Evolutionary conservation across 2,329 filamentous ascomycete species (phyloP), one percentile per base, ranked within the genome.

Genomic region (Colletotrichum sp.): DNA sequence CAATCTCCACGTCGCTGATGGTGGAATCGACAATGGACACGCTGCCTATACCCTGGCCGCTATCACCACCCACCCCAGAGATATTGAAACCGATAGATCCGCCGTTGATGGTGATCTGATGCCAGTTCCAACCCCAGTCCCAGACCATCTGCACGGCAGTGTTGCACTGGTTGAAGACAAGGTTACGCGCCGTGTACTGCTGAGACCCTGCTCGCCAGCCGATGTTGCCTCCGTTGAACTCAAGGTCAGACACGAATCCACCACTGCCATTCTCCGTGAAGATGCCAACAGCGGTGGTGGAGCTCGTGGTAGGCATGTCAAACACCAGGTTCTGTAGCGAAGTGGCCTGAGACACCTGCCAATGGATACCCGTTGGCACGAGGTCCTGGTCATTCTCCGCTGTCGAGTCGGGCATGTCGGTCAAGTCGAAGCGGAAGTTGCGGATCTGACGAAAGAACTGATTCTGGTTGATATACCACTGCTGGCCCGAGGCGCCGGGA

Each of bases 41-140:
- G 18, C 66, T 68, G 6, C 73, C 76, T 6, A 69, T 66, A 2
- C 79, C 79, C 61, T 84, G 81, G 5, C 78, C 76, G 71, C 83
- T 81, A 30, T 83, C 73, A 2, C 84, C 67, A 24, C 79, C 83
- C 34, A 81, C 81, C 34, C 80, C 83, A 18, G 78, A 76, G 73
- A 84, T 84, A 32, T 79, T 76, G 3, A 73, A 79, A 55, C 8
- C 78, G 52, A 58, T 80, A 2, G 58, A 16, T 15, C 83, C 68
- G 78, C 79, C 60, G 82, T 79, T 26, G 76, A 76, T 30, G 71
- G 76, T 24, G 77, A 73, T 65, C 77, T 71, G 89, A 80, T 93
- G 92, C 83, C 93, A 89, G 34, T 88, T 90, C 88, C 90, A 93
- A 9, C 88, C 87, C 92, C 92, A 94, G 82, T 93, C 91, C 92